Base-by-base conservation (phyloP, 73 alveolate genomes). In the Loxodes magnus region DNA sequence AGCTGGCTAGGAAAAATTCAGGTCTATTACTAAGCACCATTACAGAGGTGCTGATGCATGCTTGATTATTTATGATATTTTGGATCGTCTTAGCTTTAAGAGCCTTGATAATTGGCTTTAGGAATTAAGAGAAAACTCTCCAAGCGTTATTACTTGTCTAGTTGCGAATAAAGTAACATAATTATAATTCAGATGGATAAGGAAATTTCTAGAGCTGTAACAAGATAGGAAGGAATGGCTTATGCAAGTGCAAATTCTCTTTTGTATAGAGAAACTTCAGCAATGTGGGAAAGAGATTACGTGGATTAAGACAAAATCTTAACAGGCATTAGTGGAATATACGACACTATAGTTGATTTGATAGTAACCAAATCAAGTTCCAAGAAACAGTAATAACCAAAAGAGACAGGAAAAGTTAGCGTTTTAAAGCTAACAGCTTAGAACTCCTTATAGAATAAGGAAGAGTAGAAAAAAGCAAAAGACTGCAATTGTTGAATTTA, bases 21-120 rank as follows among this genome's bases (percentile, higher is more conserved):
- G 84, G 56, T 57, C 88, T 16, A 67, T 87, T 27, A 82, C 91
- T 10, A 68, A 85, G 56, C 53, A 67, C 28, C 82, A 77, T 64
- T 87, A 87, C 52, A 67, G 89, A 43, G 86, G 88, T 27, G 85
- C 97, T 21, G 83, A 83, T 22, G 58, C 84, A 36, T 92, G 81
- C 15, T 74, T 87, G 35, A 64, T 87, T 24, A 87, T 82, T 7
- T 87, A 79, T 66, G 88, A 79, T 20, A 65, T 78, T 6, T 71
- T 82, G 6, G 85, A 85, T 54, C 72, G 69, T 37, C 79, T 65
- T 33, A 87, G 91, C 28, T 87, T 77, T 54, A 51, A 61, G 16
- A 77, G 77, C 33, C 58, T 84, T 21, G 50, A 62, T 37, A 79
- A 70, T 41, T 87, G 97, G 97, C 82, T 74, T 12, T 65, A 87